Evolutionary conservation across 2,329 filamentous ascomycete species (phyloP).

Genomic region (Akanthomyces muscarius): DNA sequence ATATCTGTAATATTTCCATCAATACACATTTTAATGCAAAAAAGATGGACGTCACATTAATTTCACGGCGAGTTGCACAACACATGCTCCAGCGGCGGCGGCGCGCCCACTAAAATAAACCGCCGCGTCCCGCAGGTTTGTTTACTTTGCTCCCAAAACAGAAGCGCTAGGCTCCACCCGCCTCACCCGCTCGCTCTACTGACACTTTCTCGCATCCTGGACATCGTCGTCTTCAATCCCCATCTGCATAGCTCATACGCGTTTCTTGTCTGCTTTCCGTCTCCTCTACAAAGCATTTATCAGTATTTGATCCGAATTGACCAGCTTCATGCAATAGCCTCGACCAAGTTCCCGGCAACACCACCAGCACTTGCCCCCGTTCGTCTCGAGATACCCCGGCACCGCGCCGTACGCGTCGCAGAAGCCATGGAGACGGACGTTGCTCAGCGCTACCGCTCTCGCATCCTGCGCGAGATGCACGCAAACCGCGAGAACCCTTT

Average conservation of each 20-base stretch:
- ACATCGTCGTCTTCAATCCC: slow-evolving; percentile 3
- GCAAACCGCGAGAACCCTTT: slow-evolving; percentile 52
- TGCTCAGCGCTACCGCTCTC: slow-evolving; percentile 42
- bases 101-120: not conserved
- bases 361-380: not conserved
- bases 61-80: no score
- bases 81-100: not conserved
- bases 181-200: slow-evolving; percentile 1
- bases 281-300: not conserved
- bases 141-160: slow-evolving; percentile 35
- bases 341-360: not conserved
- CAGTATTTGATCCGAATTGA: slow-evolving; percentile 8
- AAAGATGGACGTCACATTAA: no score
- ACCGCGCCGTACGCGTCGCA: slow-evolving; percentile 23
- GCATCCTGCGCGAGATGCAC: slow-evolving; percentile 49
- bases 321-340: slow-evolving; percentile 11
- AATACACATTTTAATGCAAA: no score
- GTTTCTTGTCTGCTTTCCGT: slow-evolving; percentile 1
- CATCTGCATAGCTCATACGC: slow-evolving; percentile 11
- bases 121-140: slow-evolving; percentile 24
- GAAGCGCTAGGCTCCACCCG: slow-evolving; percentile 22
- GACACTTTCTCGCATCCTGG: not conserved
- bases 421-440: slow-evolving; percentile 41
- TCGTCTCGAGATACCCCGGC: not conserved
- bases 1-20: no score